Evolutionary conservation across 2,329 filamentous ascomycete genomes (phyloP).

Genomic region (Macrophomina phaseolina): DNA sequence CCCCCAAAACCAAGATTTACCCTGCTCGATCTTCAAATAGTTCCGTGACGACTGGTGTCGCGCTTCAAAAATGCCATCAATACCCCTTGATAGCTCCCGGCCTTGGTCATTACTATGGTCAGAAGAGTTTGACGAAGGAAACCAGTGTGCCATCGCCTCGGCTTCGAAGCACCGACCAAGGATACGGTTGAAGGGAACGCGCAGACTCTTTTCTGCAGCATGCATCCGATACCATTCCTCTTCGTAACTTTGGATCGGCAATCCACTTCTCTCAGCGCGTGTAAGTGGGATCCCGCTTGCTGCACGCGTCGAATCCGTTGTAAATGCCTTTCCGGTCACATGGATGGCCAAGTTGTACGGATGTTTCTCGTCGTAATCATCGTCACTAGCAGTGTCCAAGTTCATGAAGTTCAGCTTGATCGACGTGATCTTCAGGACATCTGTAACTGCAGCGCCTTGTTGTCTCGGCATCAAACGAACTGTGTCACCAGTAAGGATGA

Average conservation of each 20-base stretch:
- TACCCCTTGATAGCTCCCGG: conserved; percentile 40
- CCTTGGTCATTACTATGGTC: conserved; percentile 5
- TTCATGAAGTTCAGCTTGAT: conserved; percentile 58
- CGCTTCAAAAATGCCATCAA: conserved; percentile 52
- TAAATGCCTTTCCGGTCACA: conserved; percentile 54
- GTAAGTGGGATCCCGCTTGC: conserved; percentile 2
- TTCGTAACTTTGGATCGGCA: conserved; percentile 51
- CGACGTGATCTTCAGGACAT: conserved; percentile 60
- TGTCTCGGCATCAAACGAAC: conserved; percentile 54
- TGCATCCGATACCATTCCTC: conserved; percentile 59
- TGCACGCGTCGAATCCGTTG: conserved; percentile 32
- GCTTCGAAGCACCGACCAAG: conserved; percentile 62
- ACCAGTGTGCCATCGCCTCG: conserved; percentile 54
- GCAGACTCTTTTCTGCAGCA: conserved; percentile 46
- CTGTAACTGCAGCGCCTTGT: conserved; percentile 45
- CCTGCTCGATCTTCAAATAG: conserved; percentile 45
- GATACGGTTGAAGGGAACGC: conserved; percentile 58
- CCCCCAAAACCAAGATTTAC: conserved; percentile 62
- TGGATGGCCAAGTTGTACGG: conserved; percentile 55
- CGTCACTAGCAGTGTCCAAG: conserved; percentile 54
- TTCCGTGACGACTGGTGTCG: conserved; percentile 53
- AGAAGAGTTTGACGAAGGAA: conserved; percentile 36
- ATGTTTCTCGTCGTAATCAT: conserved; percentile 52
- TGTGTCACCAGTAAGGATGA: conserved; percentile 60
- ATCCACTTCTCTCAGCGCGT: background rate